Conservation (phyloP, 1,284 basidiomycete species). For the Leccinum pachyderme region DNA sequence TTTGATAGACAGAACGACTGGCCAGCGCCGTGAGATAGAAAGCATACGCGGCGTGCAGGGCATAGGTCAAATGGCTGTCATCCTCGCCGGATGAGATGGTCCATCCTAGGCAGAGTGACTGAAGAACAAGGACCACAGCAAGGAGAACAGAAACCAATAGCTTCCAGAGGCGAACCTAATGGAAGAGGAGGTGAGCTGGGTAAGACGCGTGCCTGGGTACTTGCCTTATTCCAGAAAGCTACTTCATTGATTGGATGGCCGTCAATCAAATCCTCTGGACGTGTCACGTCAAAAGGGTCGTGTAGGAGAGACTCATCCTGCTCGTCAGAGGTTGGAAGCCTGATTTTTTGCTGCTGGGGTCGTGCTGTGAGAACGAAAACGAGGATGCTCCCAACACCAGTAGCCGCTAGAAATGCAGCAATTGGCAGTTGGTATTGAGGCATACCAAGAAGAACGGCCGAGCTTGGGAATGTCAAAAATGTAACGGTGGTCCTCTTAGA, state of each 20-base stretch:
- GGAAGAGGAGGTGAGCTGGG: slow-evolving; percentile 3
- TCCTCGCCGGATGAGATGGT: slow-evolving; percentile 39
- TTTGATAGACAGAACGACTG: slow-evolving; percentile 51
- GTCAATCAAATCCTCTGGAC: slow-evolving; percentile 67
- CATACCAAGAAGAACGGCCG: slow-evolving; percentile 38
- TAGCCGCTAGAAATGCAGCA: slow-evolving; percentile 46
- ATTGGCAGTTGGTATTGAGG: slow-evolving; percentile 59
- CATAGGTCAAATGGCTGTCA: slow-evolving; percentile 38
- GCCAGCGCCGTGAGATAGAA: slow-evolving; percentile 60
- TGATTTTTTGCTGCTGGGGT: slow-evolving; percentile 50
- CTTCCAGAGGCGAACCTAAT: slow-evolving; percentile 60
- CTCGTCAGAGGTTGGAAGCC: slow-evolving; percentile 48
- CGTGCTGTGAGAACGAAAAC: slow-evolving; percentile 39
- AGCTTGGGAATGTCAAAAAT: not conserved
- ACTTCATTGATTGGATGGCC: slow-evolving; percentile 74
- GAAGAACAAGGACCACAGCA: slow-evolving; percentile 45
- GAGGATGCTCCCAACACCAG: slow-evolving; percentile 44
- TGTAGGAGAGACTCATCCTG: slow-evolving; percentile 35
- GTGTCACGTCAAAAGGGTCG: slow-evolving; percentile 80
- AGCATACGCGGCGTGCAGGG: slow-evolving; percentile 56
- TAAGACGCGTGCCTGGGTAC: slow-evolving; percentile 25
- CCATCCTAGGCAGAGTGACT: slow-evolving; percentile 55
- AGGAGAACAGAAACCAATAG: slow-evolving; percentile 46
- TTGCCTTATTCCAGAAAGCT: slow-evolving; percentile 68
- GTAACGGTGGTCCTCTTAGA: not conserved